A percentile compares a stretch with the other conserved stretches of the same genome.
Conservation (phyloP, 148 eudicot species). For the Vaccinium vitisidaea region DNA sequence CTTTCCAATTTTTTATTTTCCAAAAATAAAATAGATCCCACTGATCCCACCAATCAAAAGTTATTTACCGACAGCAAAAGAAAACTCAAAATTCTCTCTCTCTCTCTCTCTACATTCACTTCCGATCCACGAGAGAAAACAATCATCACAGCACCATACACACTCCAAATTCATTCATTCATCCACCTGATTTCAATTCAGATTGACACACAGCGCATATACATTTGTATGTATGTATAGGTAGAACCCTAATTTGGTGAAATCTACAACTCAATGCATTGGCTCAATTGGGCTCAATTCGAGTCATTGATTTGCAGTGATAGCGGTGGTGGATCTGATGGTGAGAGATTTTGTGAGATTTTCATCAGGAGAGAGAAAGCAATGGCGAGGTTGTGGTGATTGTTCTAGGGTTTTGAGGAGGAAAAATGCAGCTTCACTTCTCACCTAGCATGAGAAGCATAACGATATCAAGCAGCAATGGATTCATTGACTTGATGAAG, state of each 20-base stretch:
- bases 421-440: constrained; percentile 96
- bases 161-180: neutral
- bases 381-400: constrained; percentile 18
- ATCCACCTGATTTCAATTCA: neutral
- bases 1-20: neutral
- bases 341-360: constrained; percentile 15
- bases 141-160: neutral
- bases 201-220: too few relatives aligned
- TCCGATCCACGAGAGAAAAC: constrained; percentile 15
- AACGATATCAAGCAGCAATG: constrained; percentile 75
- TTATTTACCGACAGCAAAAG: neutral
- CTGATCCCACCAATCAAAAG: constrained; percentile 2
- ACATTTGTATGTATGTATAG: neutral
- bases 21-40: neutral
- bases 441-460: constrained; percentile 99
- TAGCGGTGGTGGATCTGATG: constrained; percentile 32
- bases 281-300: constrained; percentile 6
- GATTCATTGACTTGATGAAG: constrained; percentile 92
- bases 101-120: constrained; percentile 10
- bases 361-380: neutral
- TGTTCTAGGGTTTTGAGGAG: constrained; percentile 28
- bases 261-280: constrained; percentile 10
- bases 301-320: constrained; percentile 13
- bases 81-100: constrained; percentile 6
- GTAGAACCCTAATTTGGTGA: constrained; percentile 9